These are phyloP conservation scores for Ogataea chonburiensis DNA, from an alignment of 805 yeast species.

Conservation along the genomic window DNA sequence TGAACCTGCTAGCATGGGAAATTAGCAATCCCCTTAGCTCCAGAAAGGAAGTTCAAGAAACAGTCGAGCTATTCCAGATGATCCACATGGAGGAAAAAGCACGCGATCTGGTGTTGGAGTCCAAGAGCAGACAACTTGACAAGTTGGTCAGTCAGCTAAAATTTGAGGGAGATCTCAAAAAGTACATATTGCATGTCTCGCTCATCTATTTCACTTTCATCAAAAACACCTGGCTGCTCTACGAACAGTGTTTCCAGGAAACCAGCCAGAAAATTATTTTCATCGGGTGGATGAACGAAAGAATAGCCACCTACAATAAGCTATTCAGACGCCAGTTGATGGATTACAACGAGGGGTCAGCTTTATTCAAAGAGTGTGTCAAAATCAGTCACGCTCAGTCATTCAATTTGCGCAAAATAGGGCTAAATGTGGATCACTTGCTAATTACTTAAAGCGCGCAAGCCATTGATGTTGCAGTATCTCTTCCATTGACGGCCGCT, in stretches of 20 bases:
- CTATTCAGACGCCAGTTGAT: constrained; percentile 65
- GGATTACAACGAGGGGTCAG: constrained; percentile 55
- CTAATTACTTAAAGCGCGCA: constrained; percentile 31
- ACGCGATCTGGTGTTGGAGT: constrained; percentile 45
- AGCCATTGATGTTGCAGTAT: constrained; percentile 75
- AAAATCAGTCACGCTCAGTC: constrained; percentile 57
- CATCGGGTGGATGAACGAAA: constrained; percentile 75
- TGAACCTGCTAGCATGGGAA: constrained; percentile 23
- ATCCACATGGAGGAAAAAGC: constrained; percentile 50
- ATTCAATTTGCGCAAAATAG: constrained; percentile 57
- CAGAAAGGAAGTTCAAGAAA: constrained; percentile 16
- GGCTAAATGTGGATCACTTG: constrained; percentile 73
- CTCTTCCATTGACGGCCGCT: constrained; percentile 73
- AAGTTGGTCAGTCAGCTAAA: constrained; percentile 49
- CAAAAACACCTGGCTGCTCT: constrained; percentile 55
- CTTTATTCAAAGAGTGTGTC: constrained; percentile 54
- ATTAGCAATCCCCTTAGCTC: constrained; percentile 23
- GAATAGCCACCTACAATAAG: constrained; percentile 57
- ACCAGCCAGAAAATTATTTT: constrained; percentile 35
- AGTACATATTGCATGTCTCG: constrained; percentile 59
- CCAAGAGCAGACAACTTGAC: constrained; percentile 46
- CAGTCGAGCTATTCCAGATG: constrained; percentile 33
- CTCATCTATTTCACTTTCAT: constrained; percentile 61
- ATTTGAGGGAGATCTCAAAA: constrained; percentile 53
- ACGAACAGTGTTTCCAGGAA: constrained; percentile 45